Conservation (phyloP, 2,329 filamentous ascomycete genomes). For the Fusarium palustre region DNA sequence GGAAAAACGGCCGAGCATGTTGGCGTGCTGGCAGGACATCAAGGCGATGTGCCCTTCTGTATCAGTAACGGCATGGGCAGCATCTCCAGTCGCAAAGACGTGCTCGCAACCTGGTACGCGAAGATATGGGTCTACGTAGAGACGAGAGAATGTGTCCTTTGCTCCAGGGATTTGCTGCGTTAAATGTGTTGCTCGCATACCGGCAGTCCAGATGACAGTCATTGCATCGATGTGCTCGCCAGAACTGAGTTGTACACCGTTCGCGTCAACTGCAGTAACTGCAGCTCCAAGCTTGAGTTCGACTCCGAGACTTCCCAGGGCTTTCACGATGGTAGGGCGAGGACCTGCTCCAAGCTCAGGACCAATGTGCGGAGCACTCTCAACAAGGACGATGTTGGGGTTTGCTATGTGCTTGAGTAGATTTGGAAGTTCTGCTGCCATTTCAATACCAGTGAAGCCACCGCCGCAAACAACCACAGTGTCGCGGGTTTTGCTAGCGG, state of each 20-base stretch:
- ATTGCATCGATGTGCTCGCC: slow-evolving; percentile 51
- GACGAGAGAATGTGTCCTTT: slow-evolving; percentile 41
- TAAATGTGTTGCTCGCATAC: slow-evolving; percentile 49
- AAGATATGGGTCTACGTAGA: slow-evolving; percentile 23
- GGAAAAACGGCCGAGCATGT: slow-evolving; percentile 50
- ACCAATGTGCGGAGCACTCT: slow-evolving; percentile 46
- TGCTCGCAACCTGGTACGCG: background rate
- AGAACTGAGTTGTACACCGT: slow-evolving; percentile 43
- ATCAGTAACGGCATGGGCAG: slow-evolving; percentile 46
- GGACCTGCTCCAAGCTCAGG: slow-evolving; percentile 50
- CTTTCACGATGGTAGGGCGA: slow-evolving; percentile 50
- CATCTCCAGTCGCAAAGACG: slow-evolving; percentile 49
- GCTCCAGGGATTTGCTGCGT: slow-evolving; percentile 49
- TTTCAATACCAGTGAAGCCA: slow-evolving; percentile 53
- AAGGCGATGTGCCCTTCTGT: slow-evolving; percentile 46
- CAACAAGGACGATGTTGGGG: slow-evolving; percentile 47
- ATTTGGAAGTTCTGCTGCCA: slow-evolving; percentile 48
- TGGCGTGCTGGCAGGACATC: slow-evolving; percentile 57
- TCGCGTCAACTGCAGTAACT: slow-evolving; percentile 43
- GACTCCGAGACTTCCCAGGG: slow-evolving; percentile 47
- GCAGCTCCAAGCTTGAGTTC: slow-evolving; percentile 48
- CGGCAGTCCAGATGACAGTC: slow-evolving; percentile 55
- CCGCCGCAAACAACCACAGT: slow-evolving; percentile 53
- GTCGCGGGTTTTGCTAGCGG: slow-evolving; percentile 45
- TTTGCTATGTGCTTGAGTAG: slow-evolving; percentile 35